Conservation (phyloP, 2,329 filamentous ascomycete genomes). For the Nemania abortiva region DNA sequence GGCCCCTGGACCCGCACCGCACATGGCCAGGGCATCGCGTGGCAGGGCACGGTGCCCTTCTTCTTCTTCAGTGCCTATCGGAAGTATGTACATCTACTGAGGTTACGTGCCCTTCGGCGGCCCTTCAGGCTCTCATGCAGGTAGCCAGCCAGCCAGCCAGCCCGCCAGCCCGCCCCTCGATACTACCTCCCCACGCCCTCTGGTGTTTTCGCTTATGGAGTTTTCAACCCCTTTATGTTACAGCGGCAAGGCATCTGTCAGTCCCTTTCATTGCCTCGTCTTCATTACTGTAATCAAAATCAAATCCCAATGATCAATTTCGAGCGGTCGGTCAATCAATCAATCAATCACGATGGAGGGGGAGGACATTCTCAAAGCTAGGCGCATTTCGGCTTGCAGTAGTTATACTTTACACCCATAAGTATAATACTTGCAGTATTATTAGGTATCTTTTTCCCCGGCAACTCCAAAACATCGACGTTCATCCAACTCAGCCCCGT, state of each 20-base stretch:
- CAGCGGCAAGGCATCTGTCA: neutral
- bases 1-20: neutral
- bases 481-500: slow-evolving; percentile 6
- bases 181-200: slow-evolving; percentile 7
- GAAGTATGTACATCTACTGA: too few species aligned
- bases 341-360: neutral
- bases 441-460: neutral
- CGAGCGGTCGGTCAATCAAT: too few species aligned
- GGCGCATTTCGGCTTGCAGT: neutral
- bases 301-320: neutral
- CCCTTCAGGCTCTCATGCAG: slow-evolving; percentile 19
- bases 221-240: neutral
- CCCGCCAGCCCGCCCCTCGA: too few species aligned
- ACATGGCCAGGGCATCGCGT: slow-evolving; percentile 4
- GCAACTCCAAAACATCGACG: neutral
- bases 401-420: too few species aligned
- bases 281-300: too few species aligned
- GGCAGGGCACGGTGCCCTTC: neutral
- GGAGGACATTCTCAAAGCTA: neutral
- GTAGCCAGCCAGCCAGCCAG: too few species aligned
- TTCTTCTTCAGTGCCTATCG: neutral
- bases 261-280: neutral
- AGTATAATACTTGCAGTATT: too few species aligned
- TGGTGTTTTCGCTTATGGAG: neutral
- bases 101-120: neutral